Evolutionary conservation across 257 asterid species (phyloP).

Genomic region (Osmanthus fragrans): DNA sequence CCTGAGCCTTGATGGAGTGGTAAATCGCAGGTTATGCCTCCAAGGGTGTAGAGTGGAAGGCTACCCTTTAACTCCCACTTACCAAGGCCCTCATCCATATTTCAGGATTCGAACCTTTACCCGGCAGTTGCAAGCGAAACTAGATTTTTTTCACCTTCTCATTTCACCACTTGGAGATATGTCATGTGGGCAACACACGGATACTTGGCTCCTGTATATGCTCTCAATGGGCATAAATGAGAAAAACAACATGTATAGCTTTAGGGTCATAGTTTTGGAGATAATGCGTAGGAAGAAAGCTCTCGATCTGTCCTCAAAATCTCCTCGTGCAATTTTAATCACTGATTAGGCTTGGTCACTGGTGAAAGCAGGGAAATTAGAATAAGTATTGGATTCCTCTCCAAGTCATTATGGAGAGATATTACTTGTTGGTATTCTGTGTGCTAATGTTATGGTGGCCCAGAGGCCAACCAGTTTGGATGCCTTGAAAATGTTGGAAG

Average conservation of each 20-base stretch:
- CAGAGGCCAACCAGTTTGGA: slow-evolving; percentile 76
- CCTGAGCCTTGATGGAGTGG: too few species aligned
- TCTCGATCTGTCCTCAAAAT: slow-evolving; percentile 60
- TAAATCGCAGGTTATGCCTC: too few species aligned
- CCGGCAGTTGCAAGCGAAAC: too few species aligned
- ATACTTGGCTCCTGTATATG: slow-evolving; percentile 87
- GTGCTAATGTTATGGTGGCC: slow-evolving; percentile 96
- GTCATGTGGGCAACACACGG: too few species aligned
- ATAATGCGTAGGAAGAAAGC: slow-evolving; percentile 92
- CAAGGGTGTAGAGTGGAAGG: too few species aligned
- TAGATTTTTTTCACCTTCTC: too few species aligned
- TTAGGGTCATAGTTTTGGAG: slow-evolving; percentile 84
- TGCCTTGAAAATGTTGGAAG: slow-evolving; percentile 87
- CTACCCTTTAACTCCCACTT: too few species aligned
- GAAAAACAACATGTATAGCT: slow-evolving; percentile 87
- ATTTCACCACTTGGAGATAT: too few species aligned
- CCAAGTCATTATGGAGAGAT: slow-evolving; percentile 80
- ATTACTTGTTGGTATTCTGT: slow-evolving; percentile 73
- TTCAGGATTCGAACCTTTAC: too few species aligned
- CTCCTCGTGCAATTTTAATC: slow-evolving; percentile 52
- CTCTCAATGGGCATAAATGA: slow-evolving; percentile 90
- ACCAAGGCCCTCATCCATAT: too few species aligned
- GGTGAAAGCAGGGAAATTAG: slow-evolving; percentile 62
- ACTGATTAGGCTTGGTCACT: slow-evolving; percentile 95
- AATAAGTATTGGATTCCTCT: slow-evolving; percentile 54